Base-by-base conservation (phyloP, 2,329 filamentous ascomycete genomes). In the Microascus cirrosus region DNA sequence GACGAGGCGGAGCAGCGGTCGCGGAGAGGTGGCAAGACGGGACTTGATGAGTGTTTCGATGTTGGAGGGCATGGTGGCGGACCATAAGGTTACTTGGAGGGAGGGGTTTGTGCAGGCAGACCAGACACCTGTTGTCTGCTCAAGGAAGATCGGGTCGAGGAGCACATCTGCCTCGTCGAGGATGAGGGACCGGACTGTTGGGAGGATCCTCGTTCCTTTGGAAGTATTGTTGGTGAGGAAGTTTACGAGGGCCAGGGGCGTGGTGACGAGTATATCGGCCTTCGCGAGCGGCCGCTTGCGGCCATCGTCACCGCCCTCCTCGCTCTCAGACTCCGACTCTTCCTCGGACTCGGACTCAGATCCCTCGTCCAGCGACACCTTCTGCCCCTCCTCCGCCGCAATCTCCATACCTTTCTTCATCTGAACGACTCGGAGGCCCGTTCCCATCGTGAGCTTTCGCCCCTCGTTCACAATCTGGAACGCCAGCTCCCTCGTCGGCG, bases 151-250 rank as follows among this genome's bases (percentile, higher is more conserved):
- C 18, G 89, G 86, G 65, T 97, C 92, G 12, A 99, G 81, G 6
- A 99, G 85, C 15, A 97, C 91, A 70, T 99, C 94, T 1, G 91
- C 94, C 76, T 99, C 94, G 67, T 99, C 94, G 2, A 99, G 77
- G 39, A 97, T 80, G 20, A 99, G 75, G 55, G 84, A 84, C 52
- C 80, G 79, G 4, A 96, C 85, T 1, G 82, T 80, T 0, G 89
- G 83, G 5, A 95, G 71, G 5, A 77, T 73, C 35, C 75, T 71
- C 66, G 68, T 58, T 73, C 73, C 24, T 73, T 74, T 11, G 78
- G 74, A 4, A 70, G 70, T 50, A 64, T 68, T n/a, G 62, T 68
- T 55, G 28, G 36, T 69, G 7, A 96, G 72, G 2, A 89, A 84
- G 67, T 94, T 89, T 32, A 93, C 79, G 3, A 99, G 77, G 15